Evolutionary conservation across 2,329 filamentous ascomycete species (phyloP).

Genomic region (Xylariaceae sp.): DNA sequence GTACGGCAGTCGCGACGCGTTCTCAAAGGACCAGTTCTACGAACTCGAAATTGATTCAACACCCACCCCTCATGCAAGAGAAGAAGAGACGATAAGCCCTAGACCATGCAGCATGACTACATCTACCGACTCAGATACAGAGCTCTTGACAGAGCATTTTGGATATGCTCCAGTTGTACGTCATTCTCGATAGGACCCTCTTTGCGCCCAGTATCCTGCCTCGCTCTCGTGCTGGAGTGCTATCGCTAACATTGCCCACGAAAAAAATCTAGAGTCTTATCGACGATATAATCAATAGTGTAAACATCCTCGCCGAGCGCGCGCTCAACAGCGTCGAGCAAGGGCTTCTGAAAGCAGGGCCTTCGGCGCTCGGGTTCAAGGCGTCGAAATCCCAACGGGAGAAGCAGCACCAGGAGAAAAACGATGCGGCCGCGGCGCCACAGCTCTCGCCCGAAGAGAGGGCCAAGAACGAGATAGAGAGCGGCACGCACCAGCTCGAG

Average conservation of each 20-base stretch:
- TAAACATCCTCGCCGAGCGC: constrained; percentile 89
- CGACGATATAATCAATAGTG: constrained; percentile 95
- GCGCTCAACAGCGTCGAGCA: constrained; percentile 84
- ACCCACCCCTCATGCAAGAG: constrained; percentile 1
- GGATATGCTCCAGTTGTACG: constrained; percentile 86
- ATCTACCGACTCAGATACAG: constrained; percentile 43
- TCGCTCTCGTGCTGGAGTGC: too few relatives aligned
- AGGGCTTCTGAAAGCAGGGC: constrained; percentile 68
- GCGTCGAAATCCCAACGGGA: constrained; percentile 21
- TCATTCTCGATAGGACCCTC: too few relatives aligned
- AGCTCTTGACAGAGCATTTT: constrained; percentile 89
- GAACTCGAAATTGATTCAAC: background rate
- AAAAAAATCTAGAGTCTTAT: constrained; percentile 66
- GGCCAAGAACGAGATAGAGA: constrained; percentile 67
- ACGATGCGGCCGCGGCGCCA: constrained; percentile 35
- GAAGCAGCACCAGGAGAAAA: constrained; percentile 24
- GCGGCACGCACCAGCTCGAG: constrained; percentile 79
- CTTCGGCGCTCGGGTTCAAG: constrained; percentile 76
- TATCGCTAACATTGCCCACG: constrained; percentile 1
- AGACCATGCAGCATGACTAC: constrained; percentile 29
- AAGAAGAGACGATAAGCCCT: constrained; percentile 1
- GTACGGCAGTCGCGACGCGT: constrained; percentile 15
- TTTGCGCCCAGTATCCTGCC: too few relatives aligned
- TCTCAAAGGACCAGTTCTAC: background rate
- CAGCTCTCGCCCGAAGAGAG: constrained; percentile 32